These are phyloP conservation scores for Mycena chlorophos DNA, from an alignment of 768 basidiomycete genomes.

Conservation along the genomic window DNA sequence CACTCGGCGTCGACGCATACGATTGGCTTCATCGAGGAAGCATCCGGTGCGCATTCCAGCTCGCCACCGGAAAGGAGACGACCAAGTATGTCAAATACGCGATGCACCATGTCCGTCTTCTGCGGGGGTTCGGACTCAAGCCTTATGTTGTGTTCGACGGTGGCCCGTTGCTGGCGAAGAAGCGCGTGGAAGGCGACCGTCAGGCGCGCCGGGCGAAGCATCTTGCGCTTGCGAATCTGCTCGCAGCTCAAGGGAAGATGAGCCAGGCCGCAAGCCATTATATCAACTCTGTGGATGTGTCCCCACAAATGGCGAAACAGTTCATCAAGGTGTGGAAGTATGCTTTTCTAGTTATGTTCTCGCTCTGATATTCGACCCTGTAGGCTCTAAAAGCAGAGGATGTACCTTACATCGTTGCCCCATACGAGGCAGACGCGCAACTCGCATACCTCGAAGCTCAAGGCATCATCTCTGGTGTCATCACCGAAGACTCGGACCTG, in stretches of 20 bases:
- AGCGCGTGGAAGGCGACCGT: slow-evolving; percentile 81
- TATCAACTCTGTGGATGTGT: slow-evolving; percentile 90
- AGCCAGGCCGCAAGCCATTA: slow-evolving; percentile 85
- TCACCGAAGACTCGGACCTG: slow-evolving; percentile 47
- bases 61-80: slow-evolving; percentile 82
- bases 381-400: slow-evolving; percentile 77
- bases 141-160: slow-evolving; percentile 97
- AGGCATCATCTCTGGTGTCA: slow-evolving; percentile 35
- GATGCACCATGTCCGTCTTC: slow-evolving; percentile 86
- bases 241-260: slow-evolving; percentile 76
- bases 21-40: slow-evolving; percentile 91
- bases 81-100: slow-evolving; percentile 96
- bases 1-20: slow-evolving; percentile 91
- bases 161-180: slow-evolving; percentile 92
- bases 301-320: slow-evolving; percentile 96
- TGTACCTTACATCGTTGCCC: background rate
- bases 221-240: slow-evolving; percentile 66
- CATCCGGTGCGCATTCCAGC: slow-evolving; percentile 85
- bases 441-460: slow-evolving; percentile 40
- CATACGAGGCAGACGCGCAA: slow-evolving; percentile 1
- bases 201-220: slow-evolving; percentile 75
- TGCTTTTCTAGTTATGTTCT: slow-evolving; percentile 10
- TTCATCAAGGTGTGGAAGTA: slow-evolving; percentile 76
- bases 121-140: slow-evolving; percentile 79
- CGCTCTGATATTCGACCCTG: slow-evolving; percentile 11